A percentile compares a stretch with the other conserved stretches of the same genome.
Conservation (phyloP, 1,284 basidiomycete genomes). For the Leccinum proliferum region DNA sequence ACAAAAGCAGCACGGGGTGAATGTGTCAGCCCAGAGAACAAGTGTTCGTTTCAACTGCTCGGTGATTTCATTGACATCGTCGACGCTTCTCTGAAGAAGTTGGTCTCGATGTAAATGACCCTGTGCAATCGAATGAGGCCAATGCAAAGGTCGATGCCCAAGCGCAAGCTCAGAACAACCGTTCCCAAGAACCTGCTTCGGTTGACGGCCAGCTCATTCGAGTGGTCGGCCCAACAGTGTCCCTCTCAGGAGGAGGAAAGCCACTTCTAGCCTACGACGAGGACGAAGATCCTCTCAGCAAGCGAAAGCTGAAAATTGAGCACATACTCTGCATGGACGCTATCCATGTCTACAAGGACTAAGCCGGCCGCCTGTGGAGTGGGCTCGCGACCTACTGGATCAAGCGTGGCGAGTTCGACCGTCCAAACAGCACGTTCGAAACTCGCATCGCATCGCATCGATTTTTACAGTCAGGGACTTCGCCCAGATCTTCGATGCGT, state of each 20-base stretch:
- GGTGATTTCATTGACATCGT: slow-evolving; percentile 86
- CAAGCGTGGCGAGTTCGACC: slow-evolving; percentile 93
- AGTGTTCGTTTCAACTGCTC: slow-evolving; percentile 86
- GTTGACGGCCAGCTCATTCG: slow-evolving; percentile 64
- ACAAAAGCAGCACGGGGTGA: slow-evolving; percentile 79
- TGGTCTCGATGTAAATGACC: slow-evolving; percentile 83
- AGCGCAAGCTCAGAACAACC: slow-evolving; percentile 32
- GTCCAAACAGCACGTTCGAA: slow-evolving; percentile 86
- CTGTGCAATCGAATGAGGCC: slow-evolving; percentile 46
- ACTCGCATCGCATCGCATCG: slow-evolving; percentile 59
- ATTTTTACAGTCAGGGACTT: slow-evolving; percentile 97
- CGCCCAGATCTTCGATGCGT: slow-evolving; percentile 97
- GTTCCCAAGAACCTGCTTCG: slow-evolving; percentile 42
- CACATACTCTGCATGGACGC: slow-evolving; percentile 51
- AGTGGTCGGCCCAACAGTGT: slow-evolving; percentile 65
- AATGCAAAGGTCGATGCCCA: slow-evolving; percentile 40
- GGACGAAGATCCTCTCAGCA: slow-evolving; percentile 77
- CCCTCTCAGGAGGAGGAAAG: slow-evolving; percentile 48
- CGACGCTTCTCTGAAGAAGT: slow-evolving; percentile 86
- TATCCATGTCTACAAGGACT: slow-evolving; percentile 79
- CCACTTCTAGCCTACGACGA: slow-evolving; percentile 56
- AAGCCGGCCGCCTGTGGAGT: slow-evolving; percentile 94
- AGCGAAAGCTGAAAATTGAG: slow-evolving; percentile 82
- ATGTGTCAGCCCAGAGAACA: slow-evolving; percentile 88
- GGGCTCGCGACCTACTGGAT: slow-evolving; percentile 99